Conservation (phyloP, 2,329 filamentous ascomycete genomes). For the Dothideomycetidae sp. region DNA sequence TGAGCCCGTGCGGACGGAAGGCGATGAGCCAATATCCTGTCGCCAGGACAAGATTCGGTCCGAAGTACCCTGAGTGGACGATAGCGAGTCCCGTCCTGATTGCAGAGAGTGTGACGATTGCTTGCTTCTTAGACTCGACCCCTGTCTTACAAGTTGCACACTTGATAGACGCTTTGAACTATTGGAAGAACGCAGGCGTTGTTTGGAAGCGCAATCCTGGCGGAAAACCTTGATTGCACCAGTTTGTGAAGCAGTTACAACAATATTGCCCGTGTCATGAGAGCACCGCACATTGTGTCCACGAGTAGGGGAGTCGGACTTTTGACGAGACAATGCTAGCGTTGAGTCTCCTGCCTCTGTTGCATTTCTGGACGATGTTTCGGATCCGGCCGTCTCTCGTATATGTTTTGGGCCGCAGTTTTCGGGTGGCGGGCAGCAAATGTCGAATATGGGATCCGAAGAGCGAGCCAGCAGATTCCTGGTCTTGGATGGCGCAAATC, state of each 20-base stretch:
- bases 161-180: slow-evolving; percentile 55
- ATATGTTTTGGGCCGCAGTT: slow-evolving; percentile 67
- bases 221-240: slow-evolving; percentile 89
- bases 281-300: slow-evolving; percentile 47
- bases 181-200: slow-evolving; percentile 51
- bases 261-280: slow-evolving; percentile 74
- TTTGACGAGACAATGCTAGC: slow-evolving; percentile 23
- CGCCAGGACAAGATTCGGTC: slow-evolving; percentile 86
- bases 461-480: slow-evolving; percentile 65
- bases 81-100: slow-evolving; percentile 18
- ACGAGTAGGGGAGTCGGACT: slow-evolving; percentile 61
- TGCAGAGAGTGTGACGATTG: slow-evolving; percentile 29
- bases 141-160: slow-evolving; percentile 38
- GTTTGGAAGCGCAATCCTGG: slow-evolving; percentile 76
- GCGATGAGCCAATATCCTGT: slow-evolving; percentile 45
- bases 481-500: slow-evolving; percentile 69
- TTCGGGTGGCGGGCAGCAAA: slow-evolving; percentile 91
- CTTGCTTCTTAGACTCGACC: slow-evolving; percentile 32
- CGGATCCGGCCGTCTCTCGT: slow-evolving; percentile 41
- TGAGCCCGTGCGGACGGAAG: slow-evolving; percentile 4
- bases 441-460: slow-evolving; percentile 84
- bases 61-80: slow-evolving; percentile 32
- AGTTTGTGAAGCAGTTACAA: slow-evolving; percentile 77
- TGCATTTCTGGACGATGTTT: slow-evolving; percentile 33
- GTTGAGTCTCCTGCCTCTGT: slow-evolving; percentile 24